Evolutionary conservation across 495 filamentous ascomycete species (phyloP).

Genomic region (Apodospora peruviana): DNA sequence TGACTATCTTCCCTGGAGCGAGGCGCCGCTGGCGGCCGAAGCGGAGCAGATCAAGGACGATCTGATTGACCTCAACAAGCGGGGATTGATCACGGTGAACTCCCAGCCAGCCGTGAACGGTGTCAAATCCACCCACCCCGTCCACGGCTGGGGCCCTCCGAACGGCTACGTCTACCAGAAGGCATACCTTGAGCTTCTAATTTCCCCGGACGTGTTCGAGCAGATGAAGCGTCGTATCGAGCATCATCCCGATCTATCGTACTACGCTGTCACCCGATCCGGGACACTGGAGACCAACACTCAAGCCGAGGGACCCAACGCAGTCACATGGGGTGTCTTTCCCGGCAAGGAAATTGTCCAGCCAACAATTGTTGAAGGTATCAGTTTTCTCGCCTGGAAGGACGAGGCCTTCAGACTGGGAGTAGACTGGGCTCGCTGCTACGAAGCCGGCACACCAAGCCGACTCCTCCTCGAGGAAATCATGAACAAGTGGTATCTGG

Average conservation of each 20-base stretch:
- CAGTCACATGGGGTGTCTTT: slow-evolving; percentile 98
- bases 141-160: slow-evolving; percentile 89
- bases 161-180: slow-evolving; percentile 99
- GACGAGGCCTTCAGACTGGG: slow-evolving; percentile 94
- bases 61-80: slow-evolving; percentile 73
- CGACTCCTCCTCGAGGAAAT: slow-evolving; percentile 73
- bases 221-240: slow-evolving; percentile 79
- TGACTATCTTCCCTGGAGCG: slow-evolving; percentile 89
- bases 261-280: slow-evolving; percentile 80
- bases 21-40: slow-evolving; percentile 76
- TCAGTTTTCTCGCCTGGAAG: slow-evolving; percentile 98
- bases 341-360: slow-evolving; percentile 98
- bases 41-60: slow-evolving; percentile 69
- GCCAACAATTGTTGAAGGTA: slow-evolving; percentile 96
- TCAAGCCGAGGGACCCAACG: slow-evolving; percentile 80
- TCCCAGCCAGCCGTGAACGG: slow-evolving; percentile 95
- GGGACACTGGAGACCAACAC: slow-evolving; percentile 84
- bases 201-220: slow-evolving; percentile 70
- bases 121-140: slow-evolving; percentile 77
- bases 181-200: slow-evolving; percentile 87
- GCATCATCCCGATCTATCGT: slow-evolving; percentile 74
- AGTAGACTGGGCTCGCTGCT: slow-evolving; percentile 88
- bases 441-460: slow-evolving; percentile 71
- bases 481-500: slow-evolving; percentile 85
- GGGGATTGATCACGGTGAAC: slow-evolving; percentile 92